Base-by-base conservation (phyloP, 1,284 basidiomycete genomes). In the Hypsizygus ulmarius region DNA sequence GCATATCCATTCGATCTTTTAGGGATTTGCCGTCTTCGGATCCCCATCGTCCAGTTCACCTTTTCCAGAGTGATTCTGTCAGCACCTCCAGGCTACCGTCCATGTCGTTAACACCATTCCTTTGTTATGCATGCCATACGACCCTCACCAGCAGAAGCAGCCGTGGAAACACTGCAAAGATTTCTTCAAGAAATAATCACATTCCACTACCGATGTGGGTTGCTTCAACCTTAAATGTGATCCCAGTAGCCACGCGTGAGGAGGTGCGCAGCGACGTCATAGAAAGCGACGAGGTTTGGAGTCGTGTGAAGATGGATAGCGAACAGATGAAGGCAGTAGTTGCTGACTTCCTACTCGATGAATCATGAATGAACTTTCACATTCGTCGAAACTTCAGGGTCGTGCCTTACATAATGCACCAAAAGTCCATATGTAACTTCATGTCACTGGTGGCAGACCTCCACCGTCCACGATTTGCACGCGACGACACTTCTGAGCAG, bases 41-140 rank as follows among this genome's bases (percentile, higher is more conserved):
- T 16, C 44, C 50, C 8, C 44, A 58, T 54, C 49, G 46, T 34
- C 52, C 47, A 29, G 37, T 43, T 49, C 46, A 52, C 55, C 39
- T 56, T 43, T 39, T 51, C 39, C 25, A 41, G 43, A 15, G 39
- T 28, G n/a, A 42, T 42, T n/a, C 38, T n/a, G 10, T 7, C 43
- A 16, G 12, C 50, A 18, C 25, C 16, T 9, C 45, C 11, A 16
- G 42, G 3, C 28, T 38, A 39, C 10, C 41, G 35, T 28, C 40
- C 4, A 36, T 49, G 9, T 70, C 71, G 6, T 69, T 88, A 18
- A 72, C 78, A 1, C 64, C 71, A 0, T 59, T 70, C 27, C 71
- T 92, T 1, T 92, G 89, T 60, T 91, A 92, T 61, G 74, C 81
- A 7, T 92, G 89, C 58, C 77, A 85, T 50, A 85, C 87, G 3